phyloP scores from a whole-genome alignment of 2,329 filamentous ascomycete genomes.

The Penicillium sp. region DNA sequence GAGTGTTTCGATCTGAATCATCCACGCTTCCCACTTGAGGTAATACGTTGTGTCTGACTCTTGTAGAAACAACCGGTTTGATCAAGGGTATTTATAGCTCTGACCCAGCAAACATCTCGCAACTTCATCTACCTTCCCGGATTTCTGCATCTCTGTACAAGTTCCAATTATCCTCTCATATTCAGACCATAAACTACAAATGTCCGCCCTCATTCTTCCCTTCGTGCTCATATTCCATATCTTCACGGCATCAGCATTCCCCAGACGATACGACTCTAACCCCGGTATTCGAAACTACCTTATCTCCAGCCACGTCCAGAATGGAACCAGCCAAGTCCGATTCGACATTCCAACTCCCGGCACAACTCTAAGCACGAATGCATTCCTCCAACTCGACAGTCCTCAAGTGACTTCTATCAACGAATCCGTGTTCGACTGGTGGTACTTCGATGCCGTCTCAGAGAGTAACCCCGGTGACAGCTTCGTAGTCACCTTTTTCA shows the following conservation, averaged over 20 bases:
- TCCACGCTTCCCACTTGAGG: not conserved
- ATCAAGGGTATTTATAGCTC: not conserved
- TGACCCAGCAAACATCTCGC: not conserved
- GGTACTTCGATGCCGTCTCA: constrained; percentile 41
- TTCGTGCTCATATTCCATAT: not conserved
- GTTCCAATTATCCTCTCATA: not conserved
- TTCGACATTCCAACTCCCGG: constrained; percentile 12
- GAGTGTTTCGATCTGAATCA: not conserved
- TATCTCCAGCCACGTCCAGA: constrained; percentile 11
- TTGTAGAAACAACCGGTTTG: not conserved
- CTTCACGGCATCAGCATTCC: not conserved
- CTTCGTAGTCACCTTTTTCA: constrained; percentile 34
- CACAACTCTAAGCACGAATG: not conserved
- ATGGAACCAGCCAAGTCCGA: constrained; percentile 5
- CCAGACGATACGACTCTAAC: not conserved
- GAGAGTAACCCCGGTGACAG: constrained; percentile 22
- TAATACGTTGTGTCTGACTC: not conserved
- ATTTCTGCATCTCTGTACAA: not conserved
- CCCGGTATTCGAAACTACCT: not conserved
- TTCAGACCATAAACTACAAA: not conserved
- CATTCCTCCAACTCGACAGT: constrained; percentile 20
- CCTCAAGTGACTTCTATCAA: constrained; percentile 29
- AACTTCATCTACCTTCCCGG: not conserved
- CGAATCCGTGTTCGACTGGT: constrained; percentile 36
- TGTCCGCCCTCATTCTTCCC: not conserved